These are phyloP conservation scores for Ramalina intermedia DNA, from an alignment of 495 filamentous ascomycete genomes.

Conservation along the genomic window DNA sequence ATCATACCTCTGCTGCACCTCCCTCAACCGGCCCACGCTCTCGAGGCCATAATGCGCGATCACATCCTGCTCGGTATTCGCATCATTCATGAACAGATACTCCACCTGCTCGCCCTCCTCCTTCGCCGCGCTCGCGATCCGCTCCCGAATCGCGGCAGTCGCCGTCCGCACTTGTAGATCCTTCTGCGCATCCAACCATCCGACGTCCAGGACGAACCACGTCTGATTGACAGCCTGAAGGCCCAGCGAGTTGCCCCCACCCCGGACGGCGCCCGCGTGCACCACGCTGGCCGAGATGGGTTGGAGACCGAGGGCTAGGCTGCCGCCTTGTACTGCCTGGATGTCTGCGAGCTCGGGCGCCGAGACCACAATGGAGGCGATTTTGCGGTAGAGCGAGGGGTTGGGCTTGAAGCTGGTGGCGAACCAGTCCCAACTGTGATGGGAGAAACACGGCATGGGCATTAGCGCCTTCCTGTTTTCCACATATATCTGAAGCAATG, in stretches of 20 bases:
- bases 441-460: not conserved
- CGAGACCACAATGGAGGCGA: constrained; percentile 26
- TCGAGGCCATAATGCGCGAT: constrained; percentile 36
- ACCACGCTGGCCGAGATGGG: constrained; percentile 31
- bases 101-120: constrained; percentile 27
- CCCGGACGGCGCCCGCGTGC: constrained; percentile 18
- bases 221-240: constrained; percentile 19
- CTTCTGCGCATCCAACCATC: constrained; percentile 20
- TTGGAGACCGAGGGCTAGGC: constrained; percentile 25
- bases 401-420: constrained; percentile 8
- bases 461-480: not conserved
- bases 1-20: constrained; percentile 36
- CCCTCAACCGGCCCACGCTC: constrained; percentile 26
- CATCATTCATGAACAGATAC: constrained; percentile 49
- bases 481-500: not conserved
- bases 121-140: constrained; percentile 25
- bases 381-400: not conserved
- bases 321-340: not conserved
- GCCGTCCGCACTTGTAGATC: constrained; percentile 18
- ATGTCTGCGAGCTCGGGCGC: constrained; percentile 18
- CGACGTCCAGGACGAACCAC: constrained; percentile 23
- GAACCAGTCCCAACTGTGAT: constrained; percentile 4
- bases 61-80: constrained; percentile 42
- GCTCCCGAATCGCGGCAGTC: constrained; percentile 16
- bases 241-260: constrained; percentile 28